Percentiles rank a stretch among this genome's conserved stretches.
These are phyloP conservation scores for Suillus luteus DNA, from an alignment of 768 basidiomycete genomes.

Conservation along the genomic window DNA sequence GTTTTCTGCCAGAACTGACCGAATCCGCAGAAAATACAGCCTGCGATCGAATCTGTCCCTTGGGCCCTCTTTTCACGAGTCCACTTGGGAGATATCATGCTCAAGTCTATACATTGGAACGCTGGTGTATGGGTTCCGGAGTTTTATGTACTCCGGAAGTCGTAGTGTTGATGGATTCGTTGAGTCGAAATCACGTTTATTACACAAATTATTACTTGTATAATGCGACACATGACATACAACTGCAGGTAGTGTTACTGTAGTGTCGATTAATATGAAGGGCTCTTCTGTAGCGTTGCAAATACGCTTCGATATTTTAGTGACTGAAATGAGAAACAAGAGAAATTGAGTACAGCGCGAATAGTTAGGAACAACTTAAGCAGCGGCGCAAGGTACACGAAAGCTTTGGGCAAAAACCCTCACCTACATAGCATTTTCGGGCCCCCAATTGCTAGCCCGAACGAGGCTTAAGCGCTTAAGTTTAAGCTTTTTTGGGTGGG, in stretches of 20 bases:
- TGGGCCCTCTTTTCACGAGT: conserved; percentile 23
- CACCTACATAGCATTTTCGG: too few relatives aligned
- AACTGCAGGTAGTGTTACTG: background rate
- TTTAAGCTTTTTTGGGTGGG: too few relatives aligned
- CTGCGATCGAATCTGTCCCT: conserved; percentile 12
- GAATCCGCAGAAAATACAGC: background rate
- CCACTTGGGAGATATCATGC: conserved; percentile 20
- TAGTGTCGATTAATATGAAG: conserved; percentile 1
- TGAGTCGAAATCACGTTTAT: background rate
- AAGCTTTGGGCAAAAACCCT: too few relatives aligned
- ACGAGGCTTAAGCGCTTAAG: too few relatives aligned
- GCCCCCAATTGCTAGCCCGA: too few relatives aligned
- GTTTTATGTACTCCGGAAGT: conserved; percentile 24
- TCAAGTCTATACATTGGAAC: conserved; percentile 27
- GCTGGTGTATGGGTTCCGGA: conserved; percentile 30
- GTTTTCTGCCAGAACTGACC: background rate
- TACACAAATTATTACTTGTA: background rate
- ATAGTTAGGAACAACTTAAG: too few relatives aligned
- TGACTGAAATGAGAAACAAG: too few relatives aligned
- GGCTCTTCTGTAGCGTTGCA: background rate
- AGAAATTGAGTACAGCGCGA: too few relatives aligned
- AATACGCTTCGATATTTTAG: too few relatives aligned
- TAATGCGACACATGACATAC: background rate
- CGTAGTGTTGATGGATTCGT: background rate
- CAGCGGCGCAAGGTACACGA: too few relatives aligned